These are phyloP conservation scores for Russula foetens DNA, from an alignment of 768 basidiomycete genomes.

Conservation along the genomic window DNA sequence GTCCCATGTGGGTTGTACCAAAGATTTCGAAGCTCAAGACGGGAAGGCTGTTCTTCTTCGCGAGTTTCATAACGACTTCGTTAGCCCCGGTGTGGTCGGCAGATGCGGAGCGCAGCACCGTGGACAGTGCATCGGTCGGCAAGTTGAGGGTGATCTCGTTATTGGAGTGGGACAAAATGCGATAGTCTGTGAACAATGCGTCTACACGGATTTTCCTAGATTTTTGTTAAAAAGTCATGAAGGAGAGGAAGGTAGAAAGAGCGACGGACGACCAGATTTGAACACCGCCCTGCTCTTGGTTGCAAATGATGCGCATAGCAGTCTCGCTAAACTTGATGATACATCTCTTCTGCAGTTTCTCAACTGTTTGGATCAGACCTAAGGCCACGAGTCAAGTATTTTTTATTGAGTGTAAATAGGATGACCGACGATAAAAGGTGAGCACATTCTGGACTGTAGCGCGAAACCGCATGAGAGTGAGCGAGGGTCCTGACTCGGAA, in stretches of 20 bases:
- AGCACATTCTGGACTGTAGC: slow-evolving; percentile 14
- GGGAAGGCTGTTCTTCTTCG: slow-evolving; percentile 78
- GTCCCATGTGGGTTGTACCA: slow-evolving; percentile 54
- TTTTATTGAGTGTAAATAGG: background rate
- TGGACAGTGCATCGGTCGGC: slow-evolving; percentile 63
- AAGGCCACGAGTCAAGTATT: background rate
- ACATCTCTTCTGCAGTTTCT: slow-evolving; percentile 79
- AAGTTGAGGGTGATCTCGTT: slow-evolving; percentile 77
- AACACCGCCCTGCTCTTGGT: slow-evolving; percentile 73
- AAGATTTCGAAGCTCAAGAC: slow-evolving; percentile 71
- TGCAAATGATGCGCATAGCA: slow-evolving; percentile 78
- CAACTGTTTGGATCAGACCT: slow-evolving; percentile 78
- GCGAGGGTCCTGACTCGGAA: too few species aligned
- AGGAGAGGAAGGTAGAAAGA: slow-evolving; percentile 24
- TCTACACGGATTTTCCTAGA: slow-evolving; percentile 54
- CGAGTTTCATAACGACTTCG: slow-evolving; percentile 73
- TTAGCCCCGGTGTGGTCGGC: slow-evolving; percentile 30
- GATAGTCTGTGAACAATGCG: slow-evolving; percentile 65
- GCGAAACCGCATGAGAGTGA: slow-evolving; percentile 21
- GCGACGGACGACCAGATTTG: slow-evolving; percentile 73
- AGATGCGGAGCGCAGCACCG: slow-evolving; percentile 53
- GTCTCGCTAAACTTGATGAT: slow-evolving; percentile 71
- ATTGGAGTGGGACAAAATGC: slow-evolving; percentile 78
- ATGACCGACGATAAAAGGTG: slow-evolving; percentile 17
- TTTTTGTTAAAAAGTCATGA: background rate